Base-by-base conservation (phyloP, 352 stramenopile species). In the Globisporangium nagaii region DNA sequence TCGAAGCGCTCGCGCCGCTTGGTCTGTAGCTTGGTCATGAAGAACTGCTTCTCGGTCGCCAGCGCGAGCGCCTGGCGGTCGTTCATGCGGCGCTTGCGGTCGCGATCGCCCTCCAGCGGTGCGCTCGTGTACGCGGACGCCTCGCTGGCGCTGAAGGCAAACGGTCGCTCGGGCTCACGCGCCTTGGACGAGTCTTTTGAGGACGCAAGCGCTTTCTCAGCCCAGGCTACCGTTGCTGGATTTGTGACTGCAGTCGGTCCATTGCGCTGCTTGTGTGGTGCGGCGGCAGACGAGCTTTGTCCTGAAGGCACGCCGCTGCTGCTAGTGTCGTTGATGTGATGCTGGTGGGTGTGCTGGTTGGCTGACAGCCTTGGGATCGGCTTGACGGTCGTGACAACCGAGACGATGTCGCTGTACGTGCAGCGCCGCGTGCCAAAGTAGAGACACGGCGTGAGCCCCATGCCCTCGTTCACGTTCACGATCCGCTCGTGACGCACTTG, bases 321-420 rank as follows among this genome's bases (percentile, higher is more conserved):
- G 48, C 27, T 27, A 19, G 17, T 44, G 49, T 17, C 2, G 24
- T 7, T 44, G 45, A 13, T 11, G 27, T 19, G 22, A 52, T 59
- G 31, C 19, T 56, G 39, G n/a, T 25, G 17, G 4, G n/a, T 50
- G 43, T n/a, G n/a, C n/a, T 19, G 13, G 34, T 36, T 24, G 24
- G 6, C 28, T 11, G 44, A 28, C 11, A 70, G 68, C 17, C 62
- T 53, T 12, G 67, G 62, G 15, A 82, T 46, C 12, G 66, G 62
- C 24, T 54, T 28, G 27, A 70, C 65, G 0, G 79, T 90, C 2
- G 79, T 90, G 36, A 88, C 73, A 25, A 88, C 71, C 10, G 73
- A 85, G 17, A 88, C 63, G 58, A 90, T 73, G 24, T 83, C 79
- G 65, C 75, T 88, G 64, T 88, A 88, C 2, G 79, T 90, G 44